Evolutionary conservation across 2,329 filamentous ascomycete species (phyloP).

Genomic region (Geosmithia morbida): DNA sequence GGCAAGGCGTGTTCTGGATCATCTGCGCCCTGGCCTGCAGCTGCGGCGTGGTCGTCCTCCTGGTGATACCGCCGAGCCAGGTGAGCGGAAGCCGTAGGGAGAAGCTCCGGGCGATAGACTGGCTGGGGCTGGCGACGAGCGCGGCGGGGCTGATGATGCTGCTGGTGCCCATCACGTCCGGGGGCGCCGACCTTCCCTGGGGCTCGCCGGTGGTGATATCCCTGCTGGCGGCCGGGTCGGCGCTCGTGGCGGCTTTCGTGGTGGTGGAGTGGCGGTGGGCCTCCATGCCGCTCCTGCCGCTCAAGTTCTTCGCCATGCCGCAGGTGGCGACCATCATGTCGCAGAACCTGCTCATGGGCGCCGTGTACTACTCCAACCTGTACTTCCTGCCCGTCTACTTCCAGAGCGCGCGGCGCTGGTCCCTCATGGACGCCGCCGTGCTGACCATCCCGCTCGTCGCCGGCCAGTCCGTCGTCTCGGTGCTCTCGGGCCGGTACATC

Average conservation of each 20-base stretch:
- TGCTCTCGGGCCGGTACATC: slow-evolving; percentile 41
- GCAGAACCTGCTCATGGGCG: slow-evolving; percentile 45
- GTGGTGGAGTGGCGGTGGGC: slow-evolving; percentile 57
- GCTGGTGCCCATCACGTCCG: slow-evolving; percentile 37
- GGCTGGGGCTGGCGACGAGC: slow-evolving; percentile 37
- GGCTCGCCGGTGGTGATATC: slow-evolving; percentile 54
- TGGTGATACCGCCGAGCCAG: not conserved
- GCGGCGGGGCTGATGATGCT: slow-evolving; percentile 43
- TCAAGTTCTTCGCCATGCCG: slow-evolving; percentile 37
- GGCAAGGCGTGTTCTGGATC: slow-evolving; percentile 28
- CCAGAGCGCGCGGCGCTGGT: slow-evolving; percentile 32
- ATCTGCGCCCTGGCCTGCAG: not conserved
- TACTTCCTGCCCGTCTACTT: slow-evolving; percentile 50
- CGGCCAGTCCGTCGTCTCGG: slow-evolving; percentile 28
- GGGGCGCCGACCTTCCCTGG: slow-evolving; percentile 32
- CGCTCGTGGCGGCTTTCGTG: slow-evolving; percentile 47
- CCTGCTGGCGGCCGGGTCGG: slow-evolving; percentile 52
- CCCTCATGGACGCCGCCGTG: slow-evolving; percentile 29
- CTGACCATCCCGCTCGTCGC: slow-evolving; percentile 34
- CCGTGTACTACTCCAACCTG: slow-evolving; percentile 41
- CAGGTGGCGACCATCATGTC: slow-evolving; percentile 38
- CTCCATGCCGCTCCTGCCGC: slow-evolving; percentile 61
- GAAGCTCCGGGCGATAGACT: slow-evolving; percentile 30
- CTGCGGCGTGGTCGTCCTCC: not conserved
- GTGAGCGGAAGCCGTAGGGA: not conserved